These are phyloP conservation scores for Incumbomyces delicatus DNA, from an alignment of 2,329 filamentous ascomycete species.

Conservation along the genomic window DNA sequence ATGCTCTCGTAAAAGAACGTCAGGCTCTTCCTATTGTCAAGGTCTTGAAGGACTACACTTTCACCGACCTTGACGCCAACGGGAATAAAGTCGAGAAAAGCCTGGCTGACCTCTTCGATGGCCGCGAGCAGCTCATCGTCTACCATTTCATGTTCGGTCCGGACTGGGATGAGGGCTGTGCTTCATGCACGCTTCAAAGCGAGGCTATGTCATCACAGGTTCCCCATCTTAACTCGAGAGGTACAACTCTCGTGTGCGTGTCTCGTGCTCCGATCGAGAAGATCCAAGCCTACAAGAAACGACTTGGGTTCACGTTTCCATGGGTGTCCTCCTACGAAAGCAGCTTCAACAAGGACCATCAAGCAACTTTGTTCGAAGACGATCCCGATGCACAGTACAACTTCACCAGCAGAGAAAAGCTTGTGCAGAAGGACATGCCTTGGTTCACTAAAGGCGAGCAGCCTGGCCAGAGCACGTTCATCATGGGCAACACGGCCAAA, in stretches of 20 bases:
- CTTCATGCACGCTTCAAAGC: conserved; percentile 31
- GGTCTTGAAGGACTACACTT: conserved; percentile 29
- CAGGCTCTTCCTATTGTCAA: conserved; percentile 32
- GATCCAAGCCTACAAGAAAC: conserved; percentile 29
- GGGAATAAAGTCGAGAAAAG: conserved; percentile 9
- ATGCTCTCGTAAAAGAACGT: conserved; percentile 9
- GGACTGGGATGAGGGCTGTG: conserved; percentile 27
- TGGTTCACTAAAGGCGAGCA: conserved; percentile 25
- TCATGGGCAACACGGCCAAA: conserved; percentile 15
- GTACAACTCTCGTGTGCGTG: conserved; percentile 32
- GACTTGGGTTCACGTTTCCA: conserved; percentile 34
- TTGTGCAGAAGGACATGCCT: conserved; percentile 8
- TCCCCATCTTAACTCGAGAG: conserved; percentile 29
- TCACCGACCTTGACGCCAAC: conserved; percentile 17
- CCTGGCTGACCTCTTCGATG: conserved; percentile 22
- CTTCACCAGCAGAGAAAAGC: conserved; percentile 20
- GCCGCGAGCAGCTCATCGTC: conserved; percentile 25
- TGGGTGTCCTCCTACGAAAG: conserved; percentile 25
- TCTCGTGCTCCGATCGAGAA: conserved; percentile 30
- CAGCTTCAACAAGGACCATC: conserved; percentile 35
- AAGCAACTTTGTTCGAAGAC: conserved; percentile 26
- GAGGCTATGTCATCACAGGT: conserved; percentile 30
- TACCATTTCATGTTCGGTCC: conserved; percentile 41
- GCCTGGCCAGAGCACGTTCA: conserved; percentile 31
- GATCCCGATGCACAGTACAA: conserved; percentile 22